A percentile compares a stretch with the other conserved stretches of the same genome.
phyloP scores from a whole-genome alignment of 2,329 filamentous ascomycete species.

The Madurella mycetomatis region DNA sequence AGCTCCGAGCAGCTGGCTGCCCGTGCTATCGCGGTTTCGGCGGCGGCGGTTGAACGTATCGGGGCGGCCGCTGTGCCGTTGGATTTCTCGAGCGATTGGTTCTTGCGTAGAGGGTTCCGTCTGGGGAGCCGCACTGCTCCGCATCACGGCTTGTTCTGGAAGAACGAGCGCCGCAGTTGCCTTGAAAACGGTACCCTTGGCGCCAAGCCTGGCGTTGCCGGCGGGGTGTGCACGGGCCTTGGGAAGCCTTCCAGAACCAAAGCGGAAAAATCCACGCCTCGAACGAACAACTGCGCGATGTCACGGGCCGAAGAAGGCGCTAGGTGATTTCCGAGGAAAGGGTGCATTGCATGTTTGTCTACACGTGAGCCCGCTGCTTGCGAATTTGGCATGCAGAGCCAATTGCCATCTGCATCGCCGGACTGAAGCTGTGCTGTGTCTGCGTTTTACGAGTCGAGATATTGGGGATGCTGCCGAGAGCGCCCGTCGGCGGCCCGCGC shows the following conservation, averaged over 20 bases:
- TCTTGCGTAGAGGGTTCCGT: no score
- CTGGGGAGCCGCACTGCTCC: constrained; percentile 5
- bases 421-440: constrained; percentile 13
- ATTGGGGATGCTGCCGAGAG: background rate
- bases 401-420: constrained; percentile 6
- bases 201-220: constrained; percentile 7
- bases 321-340: background rate
- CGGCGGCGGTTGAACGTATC: no score
- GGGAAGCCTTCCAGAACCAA: no score
- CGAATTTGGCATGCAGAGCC: constrained; percentile 9
- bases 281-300: background rate
- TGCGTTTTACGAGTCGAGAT: background rate
- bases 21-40: background rate
- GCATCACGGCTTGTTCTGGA: constrained; percentile 7
- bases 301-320: no score
- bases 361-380: background rate
- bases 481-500: background rate
- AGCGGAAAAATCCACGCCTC: background rate
- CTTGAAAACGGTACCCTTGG: constrained; percentile 7
- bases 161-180: constrained; percentile 10
- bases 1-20: background rate
- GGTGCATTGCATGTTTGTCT: constrained; percentile 1
- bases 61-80: background rate
- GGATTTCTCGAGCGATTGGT: background rate
- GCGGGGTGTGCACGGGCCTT: constrained; percentile 11